Conservation (phyloP, 2,329 filamentous ascomycete genomes). For the Mycocentrospora acerina region DNA sequence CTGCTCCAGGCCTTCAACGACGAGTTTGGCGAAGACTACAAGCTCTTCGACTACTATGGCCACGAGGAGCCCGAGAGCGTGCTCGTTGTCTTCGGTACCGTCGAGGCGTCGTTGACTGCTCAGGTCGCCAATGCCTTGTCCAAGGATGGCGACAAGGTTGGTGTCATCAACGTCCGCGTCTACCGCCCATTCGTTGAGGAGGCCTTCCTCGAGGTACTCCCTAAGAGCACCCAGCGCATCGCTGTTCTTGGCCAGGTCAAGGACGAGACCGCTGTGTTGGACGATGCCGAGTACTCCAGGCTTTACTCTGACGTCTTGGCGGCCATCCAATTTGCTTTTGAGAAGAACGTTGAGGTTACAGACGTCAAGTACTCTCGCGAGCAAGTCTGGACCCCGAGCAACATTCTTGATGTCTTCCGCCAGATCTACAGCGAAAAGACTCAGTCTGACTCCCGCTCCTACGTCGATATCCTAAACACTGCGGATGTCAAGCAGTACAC, state of each 20-base stretch:
- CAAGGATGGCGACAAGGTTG: constrained; percentile 73
- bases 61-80: constrained; percentile 78
- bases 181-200: constrained; percentile 97
- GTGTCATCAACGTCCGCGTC: constrained; percentile 86
- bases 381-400: constrained; percentile 62
- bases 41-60: constrained; percentile 90
- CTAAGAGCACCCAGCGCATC: constrained; percentile 71
- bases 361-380: constrained; percentile 90
- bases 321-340: constrained; percentile 68
- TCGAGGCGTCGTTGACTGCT: constrained; percentile 81
- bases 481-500: constrained; percentile 75
- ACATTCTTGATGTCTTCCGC: constrained; percentile 52
- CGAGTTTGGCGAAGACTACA: constrained; percentile 90
- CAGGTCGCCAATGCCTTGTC: constrained; percentile 76
- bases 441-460: constrained; percentile 47
- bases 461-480: constrained; percentile 55
- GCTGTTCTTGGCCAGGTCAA: constrained; percentile 87
- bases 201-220: constrained; percentile 81
- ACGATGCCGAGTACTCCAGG: constrained; percentile 75
- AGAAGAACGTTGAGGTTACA: constrained; percentile 64
- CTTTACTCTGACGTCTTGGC: constrained; percentile 92
- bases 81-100: constrained; percentile 87
- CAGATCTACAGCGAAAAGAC: constrained; percentile 47
- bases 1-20: constrained; percentile 77
- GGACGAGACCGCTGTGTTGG: constrained; percentile 70